phyloP scores from a whole-genome alignment of 2,329 filamentous ascomycete species.

The Aspergillus novofumigatus region DNA sequence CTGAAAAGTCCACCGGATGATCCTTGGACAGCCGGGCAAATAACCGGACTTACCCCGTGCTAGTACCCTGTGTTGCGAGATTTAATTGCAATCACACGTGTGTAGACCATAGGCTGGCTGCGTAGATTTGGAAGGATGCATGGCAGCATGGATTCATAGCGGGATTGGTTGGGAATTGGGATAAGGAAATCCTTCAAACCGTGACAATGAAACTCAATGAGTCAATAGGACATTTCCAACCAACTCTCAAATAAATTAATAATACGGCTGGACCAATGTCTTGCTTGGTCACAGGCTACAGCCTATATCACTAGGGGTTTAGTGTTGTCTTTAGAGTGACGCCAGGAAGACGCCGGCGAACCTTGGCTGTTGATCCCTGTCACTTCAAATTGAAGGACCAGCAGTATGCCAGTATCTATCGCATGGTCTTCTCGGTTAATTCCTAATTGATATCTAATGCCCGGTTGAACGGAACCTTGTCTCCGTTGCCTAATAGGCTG shows the following conservation, averaged over 20 bases:
- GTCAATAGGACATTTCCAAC: no score
- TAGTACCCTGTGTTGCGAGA: no score
- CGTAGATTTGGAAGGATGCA: background rate
- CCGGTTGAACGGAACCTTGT: no score
- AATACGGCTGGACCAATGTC: background rate
- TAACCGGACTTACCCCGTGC: no score
- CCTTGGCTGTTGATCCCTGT: background rate
- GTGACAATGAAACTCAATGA: no score
- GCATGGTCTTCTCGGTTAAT: no score
- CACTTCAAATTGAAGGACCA: background rate
- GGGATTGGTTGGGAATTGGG: background rate
- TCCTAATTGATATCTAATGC: no score
- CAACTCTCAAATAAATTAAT: background rate
- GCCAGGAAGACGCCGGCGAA: background rate
- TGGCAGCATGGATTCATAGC: background rate
- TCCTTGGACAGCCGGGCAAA: background rate
- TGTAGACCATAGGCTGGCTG: no score
- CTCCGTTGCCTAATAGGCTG: no score
- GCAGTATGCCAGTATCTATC: no score
- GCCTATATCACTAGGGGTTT: background rate
- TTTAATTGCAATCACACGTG: no score
- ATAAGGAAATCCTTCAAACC: no score
- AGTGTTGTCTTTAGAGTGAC: background rate
- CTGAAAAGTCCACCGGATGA: background rate
- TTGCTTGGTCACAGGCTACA: background rate